phyloP scores from a whole-genome alignment of 2,329 filamentous ascomycete genomes.

The Huntiella moniliformis region DNA sequence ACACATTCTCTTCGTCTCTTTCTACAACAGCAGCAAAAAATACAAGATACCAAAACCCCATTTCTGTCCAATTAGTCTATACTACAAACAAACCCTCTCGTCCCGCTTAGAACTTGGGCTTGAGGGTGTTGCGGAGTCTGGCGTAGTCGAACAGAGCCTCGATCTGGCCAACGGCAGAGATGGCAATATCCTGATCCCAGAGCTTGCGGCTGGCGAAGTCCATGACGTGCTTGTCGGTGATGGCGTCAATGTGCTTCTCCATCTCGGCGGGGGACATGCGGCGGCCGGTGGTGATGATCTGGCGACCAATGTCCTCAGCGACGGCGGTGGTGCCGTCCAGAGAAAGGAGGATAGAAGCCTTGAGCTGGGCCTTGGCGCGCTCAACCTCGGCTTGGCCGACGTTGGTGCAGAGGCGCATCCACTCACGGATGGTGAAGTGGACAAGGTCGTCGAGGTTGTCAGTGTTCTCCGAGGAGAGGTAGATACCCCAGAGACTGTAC shows the following conservation, averaged over 20 bases:
- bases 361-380: slow-evolving; percentile 97
- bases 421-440: slow-evolving; percentile 96
- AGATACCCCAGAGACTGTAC: slow-evolving; percentile 92
- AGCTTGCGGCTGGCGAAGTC: slow-evolving; percentile 85
- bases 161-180: slow-evolving; percentile 82
- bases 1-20: background rate
- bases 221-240: slow-evolving; percentile 95
- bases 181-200: slow-evolving; percentile 92
- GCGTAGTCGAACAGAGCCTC: slow-evolving; percentile 72
- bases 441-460: slow-evolving; percentile 84
- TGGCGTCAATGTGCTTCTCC: slow-evolving; percentile 71
- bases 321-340: slow-evolving; percentile 95
- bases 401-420: slow-evolving; percentile 81
- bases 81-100: background rate
- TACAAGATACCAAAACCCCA: background rate
- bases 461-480: slow-evolving; percentile 81
- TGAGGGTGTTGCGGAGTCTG: slow-evolving; percentile 68
- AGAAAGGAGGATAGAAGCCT: slow-evolving; percentile 91
- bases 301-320: slow-evolving; percentile 94
- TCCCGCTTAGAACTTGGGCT: slow-evolving; percentile 45
- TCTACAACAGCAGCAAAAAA: background rate
- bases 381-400: slow-evolving; percentile 84
- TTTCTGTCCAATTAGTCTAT: background rate
- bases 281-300: slow-evolving; percentile 93
- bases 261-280: slow-evolving; percentile 85